Evolutionary conservation across 768 basidiomycete species (phyloP), one percentile per base, ranked within the genome.

Genomic region (Lactarius psammicola): DNA sequence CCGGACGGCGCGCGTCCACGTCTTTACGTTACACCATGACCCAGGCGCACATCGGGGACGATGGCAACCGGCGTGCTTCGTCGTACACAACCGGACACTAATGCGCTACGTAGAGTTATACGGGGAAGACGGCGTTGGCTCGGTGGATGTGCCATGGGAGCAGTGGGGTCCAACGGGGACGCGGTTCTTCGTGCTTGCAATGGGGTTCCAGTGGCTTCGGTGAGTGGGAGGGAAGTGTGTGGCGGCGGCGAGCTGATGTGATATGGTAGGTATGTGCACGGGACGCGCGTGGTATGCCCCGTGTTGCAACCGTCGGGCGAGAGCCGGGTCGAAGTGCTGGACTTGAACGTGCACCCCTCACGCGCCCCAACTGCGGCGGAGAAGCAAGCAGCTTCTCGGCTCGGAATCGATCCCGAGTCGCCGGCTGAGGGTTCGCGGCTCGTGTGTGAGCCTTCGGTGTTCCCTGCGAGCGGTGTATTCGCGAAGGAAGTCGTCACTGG

Each of bases 101-200:
- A 67, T 75, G 33, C 42, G 61, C 0, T 75, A 66, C 44, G 56
- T 46, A n/a, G 28, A 40, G n/a, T 6, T 51, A 0, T 13, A 58
- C 36, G 2, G 15, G 44, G 30, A 67, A 1, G 67, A 64, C 2
- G 66, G 51, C n/a, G 44, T 13, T 17, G 46, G 30, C 34, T 46
- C 65, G 42, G 20, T 51, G 38, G 49, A 63, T 15, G 69, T 76
- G 26, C 70, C 67, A 1, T 82, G 81, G 81, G 65, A 69, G 1
- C 72, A 71, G 30, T 82, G 81, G 81, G 81, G 80, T 6, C 76
- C 68, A 3, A 56, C 56, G 5, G 66, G 76, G 11, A 74, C 80
- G 56, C 71, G 81, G 7, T 73, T 78, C 62, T 26, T 80, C 13
- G 68, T 69, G 15, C 72, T 75, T 9, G 44, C 66, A 10, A 70